Base-by-base conservation (phyloP, 192 early-diverging fungal genomes). In the Backusella tarrabulga region DNA sequence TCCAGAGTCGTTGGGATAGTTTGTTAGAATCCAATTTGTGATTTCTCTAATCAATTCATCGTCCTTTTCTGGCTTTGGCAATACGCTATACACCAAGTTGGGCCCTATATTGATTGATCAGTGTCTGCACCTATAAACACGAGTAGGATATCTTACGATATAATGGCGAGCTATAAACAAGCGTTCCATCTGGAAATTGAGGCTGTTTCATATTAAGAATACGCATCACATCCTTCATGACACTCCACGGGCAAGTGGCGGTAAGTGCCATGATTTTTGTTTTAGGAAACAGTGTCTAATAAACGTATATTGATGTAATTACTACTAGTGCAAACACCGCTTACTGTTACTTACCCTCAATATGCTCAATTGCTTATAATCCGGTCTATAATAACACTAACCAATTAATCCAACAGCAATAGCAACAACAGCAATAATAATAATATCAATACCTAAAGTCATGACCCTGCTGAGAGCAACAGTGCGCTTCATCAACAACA, bases 401-500 rank as follows among this genome's bases (percentile, higher is more conserved):
- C 8, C 8, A 23, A 12, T 40, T 6, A 17, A 34, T 54, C 29
- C 3, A 23, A 41, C n/a, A n/a, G n/a, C n/a, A n/a, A 15, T 44
- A 14, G 7, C 14, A 23, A 34, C 1, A 38, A 35, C 0, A 32
- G 2, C 2, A 32, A 32, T 32, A 32, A 21, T 35, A 38, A 69
- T 35, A 6, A 38, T n/a, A 11, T 34, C 14, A 23, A 38, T 79
- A 68, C 81, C 98, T 89, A 83, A 99, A 99, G 85, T 99, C 97
- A 77, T 98, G 98, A 14, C 98, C 98, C 94, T 94, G 96, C 73
- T 97, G 95, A 73, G 92, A 94, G 29, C 96, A 85, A 75, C 98
- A 99, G 79, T 99, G 98, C 7, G 96, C 96, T 86, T 99, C 98
- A 77, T 99, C 98, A 40, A 99, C 90, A 1, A 97, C 96, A 83